Conservation (phyloP, 805 yeast species). For the Candida adriatica region DNA sequence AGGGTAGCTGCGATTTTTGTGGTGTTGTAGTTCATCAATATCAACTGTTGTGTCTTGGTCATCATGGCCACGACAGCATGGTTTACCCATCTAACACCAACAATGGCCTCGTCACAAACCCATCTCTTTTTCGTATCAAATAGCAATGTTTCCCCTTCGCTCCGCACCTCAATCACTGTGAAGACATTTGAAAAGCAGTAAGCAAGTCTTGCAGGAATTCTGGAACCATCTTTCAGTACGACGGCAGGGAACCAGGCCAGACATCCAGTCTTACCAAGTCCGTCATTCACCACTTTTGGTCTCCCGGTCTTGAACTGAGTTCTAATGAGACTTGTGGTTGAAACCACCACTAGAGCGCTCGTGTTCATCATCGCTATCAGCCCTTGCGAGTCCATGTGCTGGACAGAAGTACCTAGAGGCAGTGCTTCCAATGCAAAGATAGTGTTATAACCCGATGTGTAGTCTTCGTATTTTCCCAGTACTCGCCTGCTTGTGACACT, state of each 20-base stretch:
- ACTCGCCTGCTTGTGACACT: constrained; percentile 41
- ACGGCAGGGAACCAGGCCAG: constrained; percentile 61
- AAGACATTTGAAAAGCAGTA: constrained; percentile 63
- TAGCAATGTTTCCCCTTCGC: constrained; percentile 27
- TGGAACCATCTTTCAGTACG: constrained; percentile 16
- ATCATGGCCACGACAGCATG: constrained; percentile 32
- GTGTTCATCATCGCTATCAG: constrained; percentile 55
- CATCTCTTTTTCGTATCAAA: constrained; percentile 36
- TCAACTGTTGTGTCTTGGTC: constrained; percentile 39
- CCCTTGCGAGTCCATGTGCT: constrained; percentile 51
- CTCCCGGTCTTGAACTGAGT: constrained; percentile 49
- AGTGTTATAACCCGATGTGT: constrained; percentile 19
- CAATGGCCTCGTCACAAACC: constrained; percentile 42
- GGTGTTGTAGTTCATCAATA: constrained; percentile 34
- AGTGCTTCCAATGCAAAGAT: constrained; percentile 39
- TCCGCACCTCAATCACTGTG: constrained; percentile 44
- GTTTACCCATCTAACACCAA: constrained; percentile 52
- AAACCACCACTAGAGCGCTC: constrained; percentile 41
- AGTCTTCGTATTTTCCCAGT: constrained; percentile 39
- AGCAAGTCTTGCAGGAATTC: constrained; percentile 44
- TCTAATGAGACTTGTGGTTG: constrained; percentile 42
- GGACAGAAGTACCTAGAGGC: constrained; percentile 54
- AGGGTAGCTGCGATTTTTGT: constrained; percentile 25
- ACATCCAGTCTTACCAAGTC: constrained; percentile 35
- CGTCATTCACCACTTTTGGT: constrained; percentile 31